Percentiles rank a stretch among this genome's conserved stretches.
phyloP scores from a whole-genome alignment of 2,329 filamentous ascomycete genomes.

The Sarocladiaceae sp. region DNA sequence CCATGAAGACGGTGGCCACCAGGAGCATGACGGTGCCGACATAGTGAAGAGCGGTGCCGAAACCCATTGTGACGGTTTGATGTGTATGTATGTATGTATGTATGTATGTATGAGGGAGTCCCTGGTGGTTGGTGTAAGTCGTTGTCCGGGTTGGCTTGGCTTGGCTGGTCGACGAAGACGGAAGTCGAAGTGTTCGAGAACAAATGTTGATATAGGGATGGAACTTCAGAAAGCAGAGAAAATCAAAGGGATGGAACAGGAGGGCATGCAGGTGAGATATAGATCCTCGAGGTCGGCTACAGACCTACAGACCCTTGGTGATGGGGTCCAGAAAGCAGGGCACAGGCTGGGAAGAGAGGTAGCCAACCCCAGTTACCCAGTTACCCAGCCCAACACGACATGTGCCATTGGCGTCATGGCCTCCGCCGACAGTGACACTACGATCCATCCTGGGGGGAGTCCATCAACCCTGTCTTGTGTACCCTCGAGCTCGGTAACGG shows the following conservation, averaged over 20 bases:
- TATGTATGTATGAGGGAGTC: neutral
- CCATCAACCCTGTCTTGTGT: too few species aligned
- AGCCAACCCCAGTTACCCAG: too few species aligned
- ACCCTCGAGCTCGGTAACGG: too few species aligned
- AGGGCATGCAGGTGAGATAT: slow-evolving; percentile 4
- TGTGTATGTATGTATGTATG: neutral
- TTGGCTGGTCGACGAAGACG: neutral
- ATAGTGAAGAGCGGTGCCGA: slow-evolving; percentile 46
- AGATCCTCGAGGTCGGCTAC: slow-evolving; percentile 4
- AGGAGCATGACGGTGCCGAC: slow-evolving; percentile 53
- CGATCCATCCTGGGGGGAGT: neutral
- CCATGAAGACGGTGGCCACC: slow-evolving; percentile 45
- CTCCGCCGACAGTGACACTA: neutral
- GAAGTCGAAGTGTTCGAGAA: neutral
- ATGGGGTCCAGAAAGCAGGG: slow-evolving; percentile 1
- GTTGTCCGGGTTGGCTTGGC: neutral
- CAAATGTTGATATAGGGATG: neutral
- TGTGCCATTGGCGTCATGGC: slow-evolving; percentile 4
- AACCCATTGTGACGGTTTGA: slow-evolving; percentile 35
- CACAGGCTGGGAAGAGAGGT: slow-evolving; percentile 3
- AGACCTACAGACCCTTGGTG: slow-evolving; percentile 1
- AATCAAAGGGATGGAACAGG: neutral
- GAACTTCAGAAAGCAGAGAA: neutral
- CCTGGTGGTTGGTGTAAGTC: neutral
- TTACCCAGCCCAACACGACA: too few species aligned